Evolutionary conservation across 805 yeast genomes (phyloP), one percentile per base, ranked within the genome.

Genomic region (Kurtzmaniella cleridarum): DNA sequence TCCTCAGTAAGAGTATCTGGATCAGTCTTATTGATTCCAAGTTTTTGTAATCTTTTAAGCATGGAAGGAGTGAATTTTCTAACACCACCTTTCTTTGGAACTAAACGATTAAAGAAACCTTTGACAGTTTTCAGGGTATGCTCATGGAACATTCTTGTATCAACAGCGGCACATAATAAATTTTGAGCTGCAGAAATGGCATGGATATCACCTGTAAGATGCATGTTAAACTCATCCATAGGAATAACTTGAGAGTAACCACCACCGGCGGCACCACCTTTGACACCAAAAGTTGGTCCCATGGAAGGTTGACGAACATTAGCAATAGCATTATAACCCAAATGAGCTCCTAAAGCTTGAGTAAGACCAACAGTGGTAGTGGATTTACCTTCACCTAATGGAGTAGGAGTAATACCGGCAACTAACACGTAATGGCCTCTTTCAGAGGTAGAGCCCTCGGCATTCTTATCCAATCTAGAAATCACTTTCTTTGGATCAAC

Each of bases 181-280:
- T 91, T 91, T 51, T 87, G 90, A 27, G 98, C 98, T 43, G 89
- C 89, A 36, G 89, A 80, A 44, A 91, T 89, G 34, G 98, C 98
- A 64, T 91, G 98, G 49, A 91, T 91, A 61, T 91, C 98, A 59
- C 98, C 98, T 36, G 98, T 91, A 49, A 91, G 73, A 61, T 91
- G 98, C 86, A 93, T 79, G 70, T 93, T 91, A 73, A 91, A 91
- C 66, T 91, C 97, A 64, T 91, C 98, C 97, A 91, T 91, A 38
- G 98, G 98, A 52, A 91, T 90, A 34, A 91, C 98, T 67, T 91
- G 98, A 2, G 98, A 77, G 64, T 89, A 91, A 35, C 98, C 98
- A 59, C 98, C 98, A 53, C 98, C 98, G 14, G 98, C 98, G 41
- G 98, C 98, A 63, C 98, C 98, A 56, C 98, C 98, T 69, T 91